phyloP scores from a whole-genome alignment of 257 asterid species.

The Paulownia fortunei region DNA sequence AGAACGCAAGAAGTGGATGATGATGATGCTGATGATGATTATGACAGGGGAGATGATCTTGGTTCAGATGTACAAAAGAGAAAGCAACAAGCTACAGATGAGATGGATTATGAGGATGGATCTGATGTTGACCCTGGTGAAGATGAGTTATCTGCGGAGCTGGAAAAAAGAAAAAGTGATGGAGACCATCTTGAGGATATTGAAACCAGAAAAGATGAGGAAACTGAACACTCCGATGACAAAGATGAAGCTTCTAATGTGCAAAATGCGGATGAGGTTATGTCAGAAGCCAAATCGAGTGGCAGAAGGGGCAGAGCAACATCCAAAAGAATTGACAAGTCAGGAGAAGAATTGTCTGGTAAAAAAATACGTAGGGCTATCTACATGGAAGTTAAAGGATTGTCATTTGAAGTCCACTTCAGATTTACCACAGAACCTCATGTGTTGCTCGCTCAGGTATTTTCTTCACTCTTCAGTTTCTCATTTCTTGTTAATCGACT shows the following conservation, averaged over 20 bases:
- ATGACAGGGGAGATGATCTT: conserved; percentile 72
- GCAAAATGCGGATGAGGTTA: conserved; percentile 38
- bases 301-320: conserved; percentile 30
- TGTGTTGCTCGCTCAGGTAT: conserved; percentile 87
- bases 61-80: conserved; percentile 68
- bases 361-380: conserved; percentile 43
- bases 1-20: conserved; percentile 43
- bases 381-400: conserved; percentile 48
- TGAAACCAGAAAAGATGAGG: conserved; percentile 49
- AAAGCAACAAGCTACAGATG: conserved; percentile 76
- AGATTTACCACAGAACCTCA: conserved; percentile 72
- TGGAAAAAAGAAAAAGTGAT: conserved; percentile 35
- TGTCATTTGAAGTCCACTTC: conserved; percentile 60
- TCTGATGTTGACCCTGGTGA: conserved; percentile 52
- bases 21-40: conserved; percentile 56
- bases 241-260: conserved; percentile 42
- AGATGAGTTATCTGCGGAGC: conserved; percentile 41
- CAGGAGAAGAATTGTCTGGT: not conserved
- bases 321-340: conserved; percentile 6
- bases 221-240: conserved; percentile 32
- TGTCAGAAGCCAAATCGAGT: conserved; percentile 43
- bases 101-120: conserved; percentile 77
- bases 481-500: not conserved
- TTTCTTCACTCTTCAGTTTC: not conserved
- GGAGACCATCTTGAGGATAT: conserved; percentile 36